Base-by-base conservation (phyloP, 352 stramenopile genomes). In the Phytophthora lateralis region DNA sequence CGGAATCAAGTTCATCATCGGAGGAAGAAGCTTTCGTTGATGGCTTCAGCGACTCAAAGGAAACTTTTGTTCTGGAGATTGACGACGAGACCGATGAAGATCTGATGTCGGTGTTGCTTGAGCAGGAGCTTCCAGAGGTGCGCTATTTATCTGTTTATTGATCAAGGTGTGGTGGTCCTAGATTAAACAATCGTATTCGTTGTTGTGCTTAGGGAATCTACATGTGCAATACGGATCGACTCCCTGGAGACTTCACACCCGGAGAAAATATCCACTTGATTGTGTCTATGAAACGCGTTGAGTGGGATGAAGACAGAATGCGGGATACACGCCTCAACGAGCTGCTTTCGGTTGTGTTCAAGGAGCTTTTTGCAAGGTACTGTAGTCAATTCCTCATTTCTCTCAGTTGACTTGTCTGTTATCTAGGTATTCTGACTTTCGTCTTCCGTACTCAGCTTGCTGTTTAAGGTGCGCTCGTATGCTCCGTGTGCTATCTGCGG, bases 81-180 rank as follows among this genome's bases (percentile, higher is more conserved):
- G 91, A 97, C 50, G 91, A 97, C 55, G 91, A 97, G 71, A 96
- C 89, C 0, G 90, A 97, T 49, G 91, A 97, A 80, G 90, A 97
- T 53, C 61, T 96, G 5, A 95, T 97, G 88, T 95, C 91, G 3
- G 90, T 96, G 3, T 53, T 97, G 6, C 74, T 97, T 6, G 88
- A 97, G 58, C 87, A 97, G 47, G 83, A 91, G 44, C 61, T 95
- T 4, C 84, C 88, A 8, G 88, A 92, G 71, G 81, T 87, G 48
- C 8, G 56, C 55, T 50, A 39, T 38, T 20, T 29, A 30, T 6
- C 26, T 30, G 26, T 30, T 4, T 30, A 8, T 30, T 30, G 26
- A 30, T 30, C 12, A 37, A 4, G 30, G 30, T 37, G 12, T 15
- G 30, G 12, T 37, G 30, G 12, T 37, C 12, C 4, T 15, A 37